Evolutionary conservation across 129 eudicot genomes (phyloP).

Genomic region (Escallonia herrerae): DNA sequence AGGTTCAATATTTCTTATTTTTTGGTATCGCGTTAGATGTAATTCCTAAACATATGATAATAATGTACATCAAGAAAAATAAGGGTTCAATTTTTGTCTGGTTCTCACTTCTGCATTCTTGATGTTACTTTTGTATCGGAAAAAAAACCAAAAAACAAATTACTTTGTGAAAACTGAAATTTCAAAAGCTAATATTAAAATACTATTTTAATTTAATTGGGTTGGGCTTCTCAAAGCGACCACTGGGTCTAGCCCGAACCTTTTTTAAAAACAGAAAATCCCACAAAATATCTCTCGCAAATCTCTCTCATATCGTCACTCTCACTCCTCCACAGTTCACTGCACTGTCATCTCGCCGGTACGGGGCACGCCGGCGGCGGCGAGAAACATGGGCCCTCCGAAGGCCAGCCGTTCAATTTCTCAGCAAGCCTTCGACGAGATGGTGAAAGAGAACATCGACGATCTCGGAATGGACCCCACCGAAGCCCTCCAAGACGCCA

Average conservation of each 20-base stretch:
- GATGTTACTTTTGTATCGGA: too few species aligned
- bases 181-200: too few species aligned
- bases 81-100: too few species aligned
- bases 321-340: neutral
- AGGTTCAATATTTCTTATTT: too few species aligned
- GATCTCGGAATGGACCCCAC: constrained; percentile 76
- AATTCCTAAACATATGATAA: too few species aligned
- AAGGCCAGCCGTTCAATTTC: constrained; percentile 15
- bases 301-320: neutral
- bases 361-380: neutral
- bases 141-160: too few species aligned
- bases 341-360: neutral
- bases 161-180: too few species aligned
- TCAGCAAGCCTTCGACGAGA: constrained; percentile 76
- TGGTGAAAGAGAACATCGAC: constrained; percentile 69
- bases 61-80: too few species aligned
- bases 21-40: too few species aligned
- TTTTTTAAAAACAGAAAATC: neutral
- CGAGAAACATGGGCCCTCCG: constrained; percentile 12
- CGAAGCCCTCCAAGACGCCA: constrained; percentile 82
- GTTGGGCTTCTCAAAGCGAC: too few species aligned
- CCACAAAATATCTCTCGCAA: neutral
- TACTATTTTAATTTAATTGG: too few species aligned
- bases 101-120: too few species aligned
- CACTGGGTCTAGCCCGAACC: neutral